These are phyloP conservation scores for Fusarium equiseti DNA, from an alignment of 2,329 filamentous ascomycete species.

Conservation along the genomic window DNA sequence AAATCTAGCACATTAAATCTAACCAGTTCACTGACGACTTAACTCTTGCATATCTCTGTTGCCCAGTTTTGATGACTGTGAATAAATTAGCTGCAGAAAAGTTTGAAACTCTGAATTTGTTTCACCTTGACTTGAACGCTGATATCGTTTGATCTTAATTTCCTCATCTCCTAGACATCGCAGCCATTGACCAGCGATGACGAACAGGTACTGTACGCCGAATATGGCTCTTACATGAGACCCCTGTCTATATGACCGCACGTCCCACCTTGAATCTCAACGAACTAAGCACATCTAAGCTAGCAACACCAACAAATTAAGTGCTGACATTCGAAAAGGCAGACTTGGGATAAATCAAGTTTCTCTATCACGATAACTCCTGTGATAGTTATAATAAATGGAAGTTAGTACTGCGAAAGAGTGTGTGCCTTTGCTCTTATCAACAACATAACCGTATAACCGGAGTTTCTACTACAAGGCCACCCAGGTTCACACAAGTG, in stretches of 20 bases:
- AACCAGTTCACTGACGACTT: not conserved
- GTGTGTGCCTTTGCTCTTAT: not conserved
- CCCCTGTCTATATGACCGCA: slow-evolving; percentile 21
- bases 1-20: not conserved
- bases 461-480: not conserved
- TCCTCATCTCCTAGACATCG: not conserved
- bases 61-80: not conserved
- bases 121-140: not conserved
- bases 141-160: not conserved
- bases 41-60: not conserved
- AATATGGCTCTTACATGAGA: slow-evolving; percentile 1
- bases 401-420: not conserved
- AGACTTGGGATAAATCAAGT: slow-evolving; percentile 3
- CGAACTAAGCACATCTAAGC: slow-evolving; percentile 20
- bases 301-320: slow-evolving; percentile 26
- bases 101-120: not conserved
- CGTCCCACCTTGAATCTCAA: slow-evolving; percentile 24
- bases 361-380: not conserved
- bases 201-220: not conserved
- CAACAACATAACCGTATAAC: not conserved
- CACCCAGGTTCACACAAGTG: slow-evolving; percentile 2
- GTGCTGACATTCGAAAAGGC: slow-evolving; percentile 19
- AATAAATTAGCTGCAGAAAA: not conserved
- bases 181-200: not conserved
- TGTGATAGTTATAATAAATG: not conserved